A percentile compares a stretch with the other conserved stretches of the same genome.
Conservation (phyloP, 2,329 filamentous ascomycete genomes). For the Harringtonia lauricola region DNA sequence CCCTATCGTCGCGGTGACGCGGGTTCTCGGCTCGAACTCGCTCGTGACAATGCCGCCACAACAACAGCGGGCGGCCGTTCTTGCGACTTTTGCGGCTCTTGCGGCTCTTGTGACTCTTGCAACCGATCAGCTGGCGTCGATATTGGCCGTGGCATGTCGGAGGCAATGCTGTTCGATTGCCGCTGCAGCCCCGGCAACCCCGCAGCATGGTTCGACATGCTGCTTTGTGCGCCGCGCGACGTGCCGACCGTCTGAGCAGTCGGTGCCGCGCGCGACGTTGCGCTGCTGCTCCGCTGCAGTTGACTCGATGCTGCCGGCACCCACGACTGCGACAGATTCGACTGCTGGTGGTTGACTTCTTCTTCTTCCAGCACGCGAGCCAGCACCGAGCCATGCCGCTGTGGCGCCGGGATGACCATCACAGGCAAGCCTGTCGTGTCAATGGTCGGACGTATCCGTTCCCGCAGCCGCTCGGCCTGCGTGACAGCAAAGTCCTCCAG, state of each 20-base stretch:
- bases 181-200: too few relatives aligned
- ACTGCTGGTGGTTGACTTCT: slow-evolving; percentile 13
- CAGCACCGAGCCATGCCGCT: slow-evolving; percentile 43
- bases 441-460: slow-evolving; percentile 40
- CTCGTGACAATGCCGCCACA: slow-evolving; percentile 2
- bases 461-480: slow-evolving; percentile 49
- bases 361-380: slow-evolving; percentile 48
- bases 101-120: too few relatives aligned
- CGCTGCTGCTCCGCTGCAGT: too few relatives aligned
- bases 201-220: too few relatives aligned
- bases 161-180: too few relatives aligned
- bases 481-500: slow-evolving; percentile 50
- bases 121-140: too few relatives aligned
- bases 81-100: neutral
- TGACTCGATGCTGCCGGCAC: too few relatives aligned
- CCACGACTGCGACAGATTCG: neutral
- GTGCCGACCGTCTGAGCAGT: too few relatives aligned
- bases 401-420: slow-evolving; percentile 50
- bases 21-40: neutral
- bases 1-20: neutral
- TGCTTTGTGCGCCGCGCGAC: too few relatives aligned
- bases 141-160: too few relatives aligned
- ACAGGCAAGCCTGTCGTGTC: slow-evolving; percentile 46
- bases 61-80: slow-evolving; percentile 5
- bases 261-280: too few relatives aligned